A percentile compares a stretch with the other conserved stretches of the same genome.
Conservation (phyloP, 139 green algal species). For the Trebouxia sp. region DNA sequence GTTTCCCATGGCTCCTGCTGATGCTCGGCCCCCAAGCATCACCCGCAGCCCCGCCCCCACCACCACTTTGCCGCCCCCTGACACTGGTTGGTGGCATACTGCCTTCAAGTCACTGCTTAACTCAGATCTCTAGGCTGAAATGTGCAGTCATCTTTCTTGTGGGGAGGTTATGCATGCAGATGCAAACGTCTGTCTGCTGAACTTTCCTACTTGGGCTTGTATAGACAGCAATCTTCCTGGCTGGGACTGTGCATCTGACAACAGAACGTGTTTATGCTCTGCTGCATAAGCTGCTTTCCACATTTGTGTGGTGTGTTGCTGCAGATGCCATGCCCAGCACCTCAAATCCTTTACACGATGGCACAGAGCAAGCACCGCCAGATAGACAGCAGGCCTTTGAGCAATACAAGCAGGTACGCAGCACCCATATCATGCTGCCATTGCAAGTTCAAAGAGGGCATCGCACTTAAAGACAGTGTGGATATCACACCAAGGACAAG, state of each 20-base stretch:
- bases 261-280: too few species aligned
- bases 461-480: too few species aligned
- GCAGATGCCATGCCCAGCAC: not conserved
- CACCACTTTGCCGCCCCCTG: not conserved
- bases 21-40: constrained; percentile 8
- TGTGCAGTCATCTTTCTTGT: too few species aligned
- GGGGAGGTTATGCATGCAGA: too few species aligned
- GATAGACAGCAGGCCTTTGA: constrained; percentile 10
- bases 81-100: not conserved
- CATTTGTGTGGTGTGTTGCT: too few species aligned
- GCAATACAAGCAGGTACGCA: constrained; percentile 18
- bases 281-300: too few species aligned
- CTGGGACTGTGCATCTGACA: too few species aligned
- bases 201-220: too few species aligned
- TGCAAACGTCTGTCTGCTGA: too few species aligned
- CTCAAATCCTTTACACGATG: not conserved
- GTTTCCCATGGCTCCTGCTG: constrained; percentile 13
- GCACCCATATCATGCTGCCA: not conserved
- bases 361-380: not conserved
- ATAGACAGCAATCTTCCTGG: too few species aligned
- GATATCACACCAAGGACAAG: too few species aligned
- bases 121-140: not conserved
- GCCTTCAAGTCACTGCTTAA: not conserved
- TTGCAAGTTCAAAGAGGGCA: too few species aligned
- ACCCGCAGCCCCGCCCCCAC: not conserved